Evolutionary conservation across 176 grass and related monocot species (phyloP), one percentile per base, ranked within the genome.

Genomic region (Typha latifolia): DNA sequence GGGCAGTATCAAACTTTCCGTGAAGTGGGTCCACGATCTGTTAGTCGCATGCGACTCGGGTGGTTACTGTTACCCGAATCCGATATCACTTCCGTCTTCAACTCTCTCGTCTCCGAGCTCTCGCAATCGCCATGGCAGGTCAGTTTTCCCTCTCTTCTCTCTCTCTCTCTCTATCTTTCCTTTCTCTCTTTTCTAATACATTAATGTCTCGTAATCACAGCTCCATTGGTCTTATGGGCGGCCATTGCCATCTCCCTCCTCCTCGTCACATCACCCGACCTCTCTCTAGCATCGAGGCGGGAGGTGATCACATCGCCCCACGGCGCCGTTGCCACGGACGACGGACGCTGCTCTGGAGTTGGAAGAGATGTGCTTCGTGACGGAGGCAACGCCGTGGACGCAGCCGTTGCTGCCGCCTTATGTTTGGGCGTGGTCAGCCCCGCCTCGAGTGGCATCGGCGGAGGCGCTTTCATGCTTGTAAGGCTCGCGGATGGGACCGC

Each of bases 371-470:
- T 80, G 64, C 83, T 96, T 69, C 51, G 62, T 3, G 63, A 80
- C 10, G 88, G 93, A 47, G 88, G 93, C 2, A 72, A 57, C 53
- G 83, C 88, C 26, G 88, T 97, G 61, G 93, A 96, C 72, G 88
- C 80, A 0, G 82, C 93, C 3, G 88, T 91, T 0, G 72, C 78
- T 18, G 9, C 85, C 16, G 74, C 76, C 2, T 31, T 97, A 22
- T 97, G 93, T 73, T 82, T 97, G 14, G 93, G 93, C 19, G 93
- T 92, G 6, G 88, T 92, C 37, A 97, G 88, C 80, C 85, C 93
- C 4, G 93, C 93, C 0, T 97, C 93, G 27, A 97, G 93, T 75
- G 93, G 88, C 6, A 47, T 92, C 8, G 93, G 93, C 63, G 93
- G 93, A 4, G 93, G 93, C 26, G 85, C 88, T 0, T 97, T 97